Percentiles rank a stretch among this genome's conserved stretches.
Conservation (phyloP, 495 filamentous ascomycete genomes). For the Trichoderma gamsii region DNA sequence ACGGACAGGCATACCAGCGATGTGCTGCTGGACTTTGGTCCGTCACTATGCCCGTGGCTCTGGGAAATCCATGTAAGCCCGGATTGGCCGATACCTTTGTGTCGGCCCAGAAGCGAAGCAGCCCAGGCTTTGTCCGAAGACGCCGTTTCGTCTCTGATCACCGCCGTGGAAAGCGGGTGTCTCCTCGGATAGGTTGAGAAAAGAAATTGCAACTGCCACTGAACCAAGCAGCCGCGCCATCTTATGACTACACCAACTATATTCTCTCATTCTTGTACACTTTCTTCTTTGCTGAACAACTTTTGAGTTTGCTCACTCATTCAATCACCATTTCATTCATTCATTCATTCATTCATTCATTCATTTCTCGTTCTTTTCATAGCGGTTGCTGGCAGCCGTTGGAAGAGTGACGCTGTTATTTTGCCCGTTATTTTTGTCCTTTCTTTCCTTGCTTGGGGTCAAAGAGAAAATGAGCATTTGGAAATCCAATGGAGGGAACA, state of each 20-base stretch:
- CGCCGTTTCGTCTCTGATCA: background rate
- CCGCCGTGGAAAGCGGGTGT: background rate
- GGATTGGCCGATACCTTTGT: constrained; percentile 44
- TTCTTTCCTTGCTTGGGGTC: background rate
- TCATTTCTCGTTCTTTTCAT: background rate
- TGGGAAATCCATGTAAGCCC: constrained; percentile 52
- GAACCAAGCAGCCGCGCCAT: background rate
- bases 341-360: background rate
- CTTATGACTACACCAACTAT: background rate
- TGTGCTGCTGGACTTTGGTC: constrained; percentile 62
- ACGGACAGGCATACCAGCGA: constrained; percentile 54
- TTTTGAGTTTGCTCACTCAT: background rate
- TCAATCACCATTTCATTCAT: background rate
- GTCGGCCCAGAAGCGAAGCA: constrained; percentile 20
- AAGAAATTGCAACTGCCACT: background rate
- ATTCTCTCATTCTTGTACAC: background rate
- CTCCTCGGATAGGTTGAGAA: background rate
- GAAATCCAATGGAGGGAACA: background rate
- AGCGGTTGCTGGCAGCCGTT: background rate
- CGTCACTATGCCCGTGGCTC: constrained; percentile 43
- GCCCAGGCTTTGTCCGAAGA: background rate
- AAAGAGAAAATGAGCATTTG: background rate
- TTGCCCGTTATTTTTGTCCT: background rate
- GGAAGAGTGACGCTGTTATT: background rate
- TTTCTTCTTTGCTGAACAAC: background rate